Evolutionary conservation across 192 early-diverging fungal species (phyloP).

Genomic region (Linnemannia zychae): DNA sequence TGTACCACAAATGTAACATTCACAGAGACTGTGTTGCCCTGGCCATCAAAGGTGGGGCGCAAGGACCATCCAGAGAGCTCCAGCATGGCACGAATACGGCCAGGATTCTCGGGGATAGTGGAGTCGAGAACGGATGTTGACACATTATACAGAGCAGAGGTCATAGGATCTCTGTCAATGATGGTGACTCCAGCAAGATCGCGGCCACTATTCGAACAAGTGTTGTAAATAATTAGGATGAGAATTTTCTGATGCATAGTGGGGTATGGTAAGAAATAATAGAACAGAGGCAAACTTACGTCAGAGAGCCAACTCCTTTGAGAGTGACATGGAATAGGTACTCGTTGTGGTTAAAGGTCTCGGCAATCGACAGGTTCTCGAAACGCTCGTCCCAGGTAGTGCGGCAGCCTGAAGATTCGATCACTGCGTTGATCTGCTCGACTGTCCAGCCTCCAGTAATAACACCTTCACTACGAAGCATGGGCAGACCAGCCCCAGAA

Average conservation of each 20-base stretch:
- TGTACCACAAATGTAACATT: constrained; percentile 62
- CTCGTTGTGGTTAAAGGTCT: constrained; percentile 67
- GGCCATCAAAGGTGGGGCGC: constrained; percentile 58
- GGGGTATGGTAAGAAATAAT: not conserved
- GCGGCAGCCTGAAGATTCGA: constrained; percentile 61
- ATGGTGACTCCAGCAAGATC: constrained; percentile 62
- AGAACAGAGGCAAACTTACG: constrained; percentile 23
- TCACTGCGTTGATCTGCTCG: constrained; percentile 65
- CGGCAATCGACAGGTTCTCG: constrained; percentile 59
- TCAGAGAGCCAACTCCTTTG: constrained; percentile 54
- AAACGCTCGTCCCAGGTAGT: constrained; percentile 67
- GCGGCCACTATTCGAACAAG: constrained; percentile 56
- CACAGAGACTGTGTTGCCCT: constrained; percentile 58
- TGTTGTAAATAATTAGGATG: not conserved
- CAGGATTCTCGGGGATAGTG: constrained; percentile 59
- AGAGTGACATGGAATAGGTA: constrained; percentile 59
- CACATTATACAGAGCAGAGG: constrained; percentile 60
- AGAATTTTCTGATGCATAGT: not conserved
- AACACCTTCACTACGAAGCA: constrained; percentile 62
- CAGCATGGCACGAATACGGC: constrained; percentile 59
- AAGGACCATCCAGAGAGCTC: constrained; percentile 68
- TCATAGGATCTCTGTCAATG: constrained; percentile 64
- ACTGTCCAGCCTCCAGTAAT: constrained; percentile 66
- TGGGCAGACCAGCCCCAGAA: constrained; percentile 59
- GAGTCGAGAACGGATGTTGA: constrained; percentile 63